Base-by-base conservation (phyloP, 371 early-diverging fungal genomes). In the Mucor mucedo region DNA sequence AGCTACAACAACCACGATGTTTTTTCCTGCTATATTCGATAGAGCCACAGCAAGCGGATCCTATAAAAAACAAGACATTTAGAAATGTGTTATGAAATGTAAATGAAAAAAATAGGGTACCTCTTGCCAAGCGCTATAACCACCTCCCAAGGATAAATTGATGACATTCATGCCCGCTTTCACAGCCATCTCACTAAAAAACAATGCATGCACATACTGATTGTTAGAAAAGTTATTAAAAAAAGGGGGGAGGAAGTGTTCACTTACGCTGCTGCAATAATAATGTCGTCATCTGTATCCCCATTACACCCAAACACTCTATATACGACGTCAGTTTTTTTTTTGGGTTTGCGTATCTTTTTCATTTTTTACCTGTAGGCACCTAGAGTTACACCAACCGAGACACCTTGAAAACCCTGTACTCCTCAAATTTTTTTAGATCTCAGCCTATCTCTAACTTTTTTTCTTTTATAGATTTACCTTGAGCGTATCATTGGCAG, bases 91-190 rank as follows among this genome's bases (percentile, higher is more conserved):
- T 11, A 16, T 41, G n/a, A n/a, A 44, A 30, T 41, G 41, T 30
- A 3, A 2, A 14, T 10, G 32, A 8, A 9, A 1, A n/a, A 7
- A 9, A 9, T 54, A 27, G 8, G 7, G 7, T 59, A 80, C 78
- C 53, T 84, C 80, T 40, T 68, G 61, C 83, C 84, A 89, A 29
- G 75, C 78, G 55, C 81, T 74, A 9, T 75, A 78, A 4, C 80
- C 83, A 16, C 70, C 73, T 13, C 69, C 73, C 10, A 73, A 49
- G 2, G 73, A 73, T 5, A 73, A 32, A 11, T 73, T 73, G 13
- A 70, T 66, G 29, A 73, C 49, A 50, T 87, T 79, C 77, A 35
- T 59, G 8, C 50, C 33, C 8, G 57, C 45, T 30, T 52, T 60
- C 52, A 30, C 30, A 7, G 48, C 52, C 58, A 59, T 52, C 7